Evolutionary conservation across 2,329 filamentous ascomycete genomes (phyloP), one percentile per base, ranked within the genome.

Genomic region (Dryadomyces quercivorus): DNA sequence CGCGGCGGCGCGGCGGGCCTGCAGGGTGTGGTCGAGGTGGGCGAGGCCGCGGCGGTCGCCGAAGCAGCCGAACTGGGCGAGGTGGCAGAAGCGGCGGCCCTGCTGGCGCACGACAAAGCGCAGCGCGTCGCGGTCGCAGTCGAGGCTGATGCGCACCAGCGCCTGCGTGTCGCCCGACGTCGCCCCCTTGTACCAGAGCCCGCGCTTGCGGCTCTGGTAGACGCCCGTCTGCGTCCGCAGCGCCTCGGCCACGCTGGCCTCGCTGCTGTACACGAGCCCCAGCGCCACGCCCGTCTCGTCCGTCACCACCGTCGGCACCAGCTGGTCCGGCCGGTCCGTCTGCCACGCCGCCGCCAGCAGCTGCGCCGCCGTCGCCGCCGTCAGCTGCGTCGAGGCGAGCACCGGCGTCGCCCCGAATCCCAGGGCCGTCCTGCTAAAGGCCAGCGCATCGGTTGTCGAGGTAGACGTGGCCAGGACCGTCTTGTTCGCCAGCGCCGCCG

Each of bases 161-260:
- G 96, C 84, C 69, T 98, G 93, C 13, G 88, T 88, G 67, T 97
- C 91, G 15, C 93, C 93, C 53, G 92, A 97, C 9, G 86, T 93
- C 52, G 91, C 88, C 6, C 93, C 93, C 73, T 98, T 98, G 70
- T 95, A 86, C 93, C 93, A 98, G 31, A 98, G 71, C 0, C 93
- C 93, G 47, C 93, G 81, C 75, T 96, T 97, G 52, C 93, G 80
- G 72, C 92, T 97, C 70, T 96, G 90, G 68, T 98, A 98, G 42
- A 97, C 92, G 36, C 93, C 91, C 0, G 74, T 75, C 62, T 77
- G 74, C 6, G 89, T 95, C 63, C 81, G 81, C 57, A 98, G 67
- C 42, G 92, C 92, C 71, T 95, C 92, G 9, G 82, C 76, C 38
- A 98, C 82, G 66, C 92, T 97, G 68, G 94, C 88, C 59, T 86